Evolutionary conservation across 805 yeast species (phyloP).

Genomic region (Starmerella geochares): DNA sequence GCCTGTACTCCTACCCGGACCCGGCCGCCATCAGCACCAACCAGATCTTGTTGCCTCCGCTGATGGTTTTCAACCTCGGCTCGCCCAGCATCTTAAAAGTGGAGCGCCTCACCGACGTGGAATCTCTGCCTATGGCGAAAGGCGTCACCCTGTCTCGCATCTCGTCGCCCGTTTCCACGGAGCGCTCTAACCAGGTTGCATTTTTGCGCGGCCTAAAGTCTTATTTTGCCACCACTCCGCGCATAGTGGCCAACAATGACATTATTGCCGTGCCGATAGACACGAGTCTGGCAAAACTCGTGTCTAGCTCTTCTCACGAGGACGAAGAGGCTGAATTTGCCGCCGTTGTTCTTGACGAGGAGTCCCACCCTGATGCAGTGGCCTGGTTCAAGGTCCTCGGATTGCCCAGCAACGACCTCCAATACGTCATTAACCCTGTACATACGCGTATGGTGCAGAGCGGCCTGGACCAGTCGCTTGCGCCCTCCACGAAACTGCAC

Average conservation of each 20-base stretch:
- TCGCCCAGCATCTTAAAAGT: conserved; percentile 28
- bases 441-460: conserved; percentile 61
- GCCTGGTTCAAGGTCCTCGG: conserved; percentile 69
- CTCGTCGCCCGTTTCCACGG: conserved; percentile 59
- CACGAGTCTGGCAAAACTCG: conserved; percentile 48
- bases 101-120: conserved; percentile 3
- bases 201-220: conserved; percentile 52
- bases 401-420: conserved; percentile 13
- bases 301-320: conserved; percentile 33
- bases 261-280: conserved; percentile 71
- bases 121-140: conserved; percentile 41
- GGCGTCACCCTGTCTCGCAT: conserved; percentile 58
- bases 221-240: conserved; percentile 44
- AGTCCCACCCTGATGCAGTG: conserved; percentile 44
- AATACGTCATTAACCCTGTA: conserved; percentile 52
- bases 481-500: conserved; percentile 28
- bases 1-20: conserved; percentile 52
- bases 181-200: conserved; percentile 49
- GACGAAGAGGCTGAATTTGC: conserved; percentile 41
- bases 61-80: conserved; percentile 43
- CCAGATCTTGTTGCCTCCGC: conserved; percentile 51
- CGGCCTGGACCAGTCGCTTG: conserved; percentile 40
- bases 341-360: conserved; percentile 7
- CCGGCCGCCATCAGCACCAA: conserved; percentile 42
- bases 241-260: conserved; percentile 58